These are phyloP conservation scores for Lipomyces chichibuensis DNA, from an alignment of 805 yeast genomes.

Conservation along the genomic window DNA sequence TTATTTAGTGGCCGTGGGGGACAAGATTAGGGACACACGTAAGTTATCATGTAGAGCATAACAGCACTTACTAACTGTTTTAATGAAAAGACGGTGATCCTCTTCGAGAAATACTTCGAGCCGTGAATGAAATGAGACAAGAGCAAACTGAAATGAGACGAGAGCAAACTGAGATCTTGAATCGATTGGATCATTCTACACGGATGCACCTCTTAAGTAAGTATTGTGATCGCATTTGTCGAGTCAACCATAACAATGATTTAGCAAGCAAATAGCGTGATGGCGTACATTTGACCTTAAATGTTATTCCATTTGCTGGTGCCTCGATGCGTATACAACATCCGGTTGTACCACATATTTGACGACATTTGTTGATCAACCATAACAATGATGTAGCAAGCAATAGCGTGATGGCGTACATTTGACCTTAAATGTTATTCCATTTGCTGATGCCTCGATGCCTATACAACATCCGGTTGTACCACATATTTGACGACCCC, in stretches of 20 bases:
- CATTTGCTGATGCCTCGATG: constrained; percentile 5
- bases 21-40: background rate
- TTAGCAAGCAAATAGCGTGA: background rate
- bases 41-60: background rate
- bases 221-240: background rate
- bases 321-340: background rate
- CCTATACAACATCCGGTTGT: background rate
- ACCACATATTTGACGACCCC: background rate
- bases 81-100: background rate
- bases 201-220: background rate
- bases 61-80: background rate
- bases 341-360: background rate
- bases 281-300: constrained; percentile 1
- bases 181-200: background rate
- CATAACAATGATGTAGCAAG: background rate
- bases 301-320: constrained; percentile 1
- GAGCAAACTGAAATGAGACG: background rate
- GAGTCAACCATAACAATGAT: background rate
- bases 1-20: background rate
- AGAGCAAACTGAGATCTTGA: background rate
- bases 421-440: background rate
- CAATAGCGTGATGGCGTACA: background rate
- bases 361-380: background rate
- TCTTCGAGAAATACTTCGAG: background rate
- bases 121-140: background rate